These are phyloP conservation scores for Claviceps maximensis DNA, from an alignment of 2,329 filamentous ascomycete species.

Conservation along the genomic window DNA sequence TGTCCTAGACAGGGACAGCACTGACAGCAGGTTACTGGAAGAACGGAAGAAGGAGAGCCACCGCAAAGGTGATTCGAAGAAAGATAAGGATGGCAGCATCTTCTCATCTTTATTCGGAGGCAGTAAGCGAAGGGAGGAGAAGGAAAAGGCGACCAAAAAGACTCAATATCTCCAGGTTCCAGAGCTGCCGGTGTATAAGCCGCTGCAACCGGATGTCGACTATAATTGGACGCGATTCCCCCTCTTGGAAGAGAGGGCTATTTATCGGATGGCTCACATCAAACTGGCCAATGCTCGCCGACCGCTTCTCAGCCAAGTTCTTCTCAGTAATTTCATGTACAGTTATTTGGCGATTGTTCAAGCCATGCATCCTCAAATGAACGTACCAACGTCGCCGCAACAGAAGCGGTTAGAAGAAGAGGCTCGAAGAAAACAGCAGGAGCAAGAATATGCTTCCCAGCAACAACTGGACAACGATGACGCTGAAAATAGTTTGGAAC, in stretches of 20 bases:
- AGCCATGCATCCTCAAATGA: constrained; percentile 94
- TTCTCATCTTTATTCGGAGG: constrained; percentile 89
- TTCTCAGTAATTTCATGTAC: constrained; percentile 99
- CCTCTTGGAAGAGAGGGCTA: constrained; percentile 88
- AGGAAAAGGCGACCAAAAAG: constrained; percentile 63
- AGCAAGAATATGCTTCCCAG: constrained; percentile 34
- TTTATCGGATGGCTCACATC: constrained; percentile 97
- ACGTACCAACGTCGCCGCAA: constrained; percentile 73
- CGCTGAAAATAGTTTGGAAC: constrained; percentile 34
- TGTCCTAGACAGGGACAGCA: constrained; percentile 63
- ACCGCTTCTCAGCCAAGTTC: constrained; percentile 82
- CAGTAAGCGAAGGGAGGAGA: constrained; percentile 73
- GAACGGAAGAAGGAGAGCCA: constrained; percentile 70
- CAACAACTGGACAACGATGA: constrained; percentile 32
- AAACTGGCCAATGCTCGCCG: constrained; percentile 95
- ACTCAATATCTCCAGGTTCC: constrained; percentile 61
- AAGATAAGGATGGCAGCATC: constrained; percentile 86
- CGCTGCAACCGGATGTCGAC: constrained; percentile 74
- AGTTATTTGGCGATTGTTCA: constrained; percentile 97
- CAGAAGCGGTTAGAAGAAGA: constrained; percentile 49
- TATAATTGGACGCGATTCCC: constrained; percentile 95
- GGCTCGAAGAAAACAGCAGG: constrained; percentile 34
- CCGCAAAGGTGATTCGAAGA: constrained; percentile 68
- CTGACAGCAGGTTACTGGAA: constrained; percentile 60
- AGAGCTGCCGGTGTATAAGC: constrained; percentile 60